A percentile compares a stretch with the other conserved stretches of the same genome.
Conservation (phyloP, 345 rosid species). For the Hypericum perforatum region DNA sequence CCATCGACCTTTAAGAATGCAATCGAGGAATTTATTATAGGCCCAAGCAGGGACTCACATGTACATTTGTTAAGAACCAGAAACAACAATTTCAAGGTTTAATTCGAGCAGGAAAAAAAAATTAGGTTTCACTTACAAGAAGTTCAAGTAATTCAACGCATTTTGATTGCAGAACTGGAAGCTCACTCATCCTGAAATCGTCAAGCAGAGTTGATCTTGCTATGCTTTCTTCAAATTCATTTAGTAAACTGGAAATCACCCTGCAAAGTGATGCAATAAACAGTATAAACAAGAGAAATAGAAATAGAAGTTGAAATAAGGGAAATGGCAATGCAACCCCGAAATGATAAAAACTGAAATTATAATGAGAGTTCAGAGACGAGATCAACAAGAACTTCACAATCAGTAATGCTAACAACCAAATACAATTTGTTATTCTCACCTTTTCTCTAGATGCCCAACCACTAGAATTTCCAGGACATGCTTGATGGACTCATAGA, state of each 20-base stretch:
- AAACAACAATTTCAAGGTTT: not conserved
- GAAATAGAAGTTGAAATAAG: conserved; percentile 8
- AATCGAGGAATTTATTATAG: conserved; percentile 10
- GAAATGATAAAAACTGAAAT: not conserved
- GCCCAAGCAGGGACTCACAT: not conserved
- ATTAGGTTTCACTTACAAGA: conserved; percentile 45
- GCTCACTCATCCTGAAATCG: conserved; percentile 66
- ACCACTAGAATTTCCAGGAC: conserved; percentile 74
- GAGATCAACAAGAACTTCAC: not conserved
- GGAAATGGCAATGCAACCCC: conserved; percentile 6
- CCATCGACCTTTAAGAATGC: conserved; percentile 43
- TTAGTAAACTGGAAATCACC: conserved; percentile 42
- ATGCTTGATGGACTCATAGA: conserved; percentile 76
- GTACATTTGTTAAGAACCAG: not conserved
- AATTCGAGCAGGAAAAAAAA: not conserved
- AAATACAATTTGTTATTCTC: conserved; percentile 1
- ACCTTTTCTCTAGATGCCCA: conserved; percentile 79
- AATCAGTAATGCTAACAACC: no score
- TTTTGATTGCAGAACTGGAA: conserved; percentile 53
- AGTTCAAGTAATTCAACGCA: conserved; percentile 62
- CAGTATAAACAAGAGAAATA: conserved; percentile 7
- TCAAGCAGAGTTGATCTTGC: conserved; percentile 49
- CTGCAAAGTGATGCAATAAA: conserved; percentile 28
- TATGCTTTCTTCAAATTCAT: conserved; percentile 72
- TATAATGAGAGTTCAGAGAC: conserved; percentile 1